A percentile compares a stretch with the other conserved stretches of the same genome.
phyloP scores from a whole-genome alignment of 2,329 filamentous ascomycete genomes.

The Aspergillus sp. region DNA sequence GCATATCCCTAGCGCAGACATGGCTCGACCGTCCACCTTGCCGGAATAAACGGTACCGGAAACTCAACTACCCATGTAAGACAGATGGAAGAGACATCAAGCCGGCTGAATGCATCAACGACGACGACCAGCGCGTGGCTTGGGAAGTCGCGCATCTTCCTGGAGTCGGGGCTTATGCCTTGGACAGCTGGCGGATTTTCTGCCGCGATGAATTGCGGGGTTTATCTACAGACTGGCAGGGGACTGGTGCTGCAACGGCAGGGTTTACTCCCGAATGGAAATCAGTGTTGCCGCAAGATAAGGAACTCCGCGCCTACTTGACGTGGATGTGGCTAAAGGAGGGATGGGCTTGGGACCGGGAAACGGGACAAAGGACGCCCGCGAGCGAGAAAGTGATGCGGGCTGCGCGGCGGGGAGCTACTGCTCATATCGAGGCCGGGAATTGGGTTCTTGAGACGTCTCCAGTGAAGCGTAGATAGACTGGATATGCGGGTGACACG shows the following conservation, averaged over 20 bases:
- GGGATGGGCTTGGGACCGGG: slow-evolving; percentile 76
- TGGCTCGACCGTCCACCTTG: slow-evolving; percentile 67
- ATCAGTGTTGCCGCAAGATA: slow-evolving; percentile 77
- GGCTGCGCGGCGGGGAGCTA: slow-evolving; percentile 39
- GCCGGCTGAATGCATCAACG: slow-evolving; percentile 48
- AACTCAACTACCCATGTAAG: slow-evolving; percentile 55
- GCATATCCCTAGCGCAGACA: slow-evolving; percentile 67
- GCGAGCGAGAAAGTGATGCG: slow-evolving; percentile 41
- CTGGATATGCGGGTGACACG: not conserved
- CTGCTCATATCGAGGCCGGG: slow-evolving; percentile 43
- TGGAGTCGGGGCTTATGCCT: slow-evolving; percentile 71
- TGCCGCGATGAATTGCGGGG: slow-evolving; percentile 76
- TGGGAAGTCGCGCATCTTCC: slow-evolving; percentile 89
- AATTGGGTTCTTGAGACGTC: slow-evolving; percentile 39
- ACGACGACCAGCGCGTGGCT: slow-evolving; percentile 52
- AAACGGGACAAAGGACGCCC: slow-evolving; percentile 57
- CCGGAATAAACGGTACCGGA: slow-evolving; percentile 57
- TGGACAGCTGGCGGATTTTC: slow-evolving; percentile 93
- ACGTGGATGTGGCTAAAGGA: slow-evolving; percentile 91
- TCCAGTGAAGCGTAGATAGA: slow-evolving; percentile 32
- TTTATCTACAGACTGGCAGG: slow-evolving; percentile 65
- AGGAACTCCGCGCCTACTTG: slow-evolving; percentile 83
- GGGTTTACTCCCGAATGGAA: slow-evolving; percentile 87
- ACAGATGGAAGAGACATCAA: slow-evolving; percentile 51
- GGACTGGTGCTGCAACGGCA: slow-evolving; percentile 44